Evolutionary conservation across 2,329 filamentous ascomycete genomes (phyloP).

Genomic region (Xylariales sp.): DNA sequence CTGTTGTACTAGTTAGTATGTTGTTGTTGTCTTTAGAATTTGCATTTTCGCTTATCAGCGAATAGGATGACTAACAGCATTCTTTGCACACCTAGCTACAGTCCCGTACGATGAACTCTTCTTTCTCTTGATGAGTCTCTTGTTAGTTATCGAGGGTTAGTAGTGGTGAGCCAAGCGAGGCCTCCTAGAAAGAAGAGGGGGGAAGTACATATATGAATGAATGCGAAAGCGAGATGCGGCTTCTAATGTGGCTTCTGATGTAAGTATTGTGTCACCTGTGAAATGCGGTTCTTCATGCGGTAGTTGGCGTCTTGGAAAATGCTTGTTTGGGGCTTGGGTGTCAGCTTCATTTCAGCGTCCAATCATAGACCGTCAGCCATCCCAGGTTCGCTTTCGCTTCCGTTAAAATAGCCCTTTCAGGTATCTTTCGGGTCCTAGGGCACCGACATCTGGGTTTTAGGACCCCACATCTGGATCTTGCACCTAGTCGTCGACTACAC

Average conservation of each 20-base stretch:
- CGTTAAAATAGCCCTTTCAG: constrained; percentile 10
- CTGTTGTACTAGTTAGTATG: no score
- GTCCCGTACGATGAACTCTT: background rate
- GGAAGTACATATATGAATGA: background rate
- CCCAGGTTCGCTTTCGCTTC: constrained; percentile 30
- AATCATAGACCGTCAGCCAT: constrained; percentile 17
- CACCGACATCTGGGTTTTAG: constrained; percentile 3
- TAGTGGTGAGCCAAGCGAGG: constrained; percentile 3
- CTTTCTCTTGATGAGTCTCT: background rate
- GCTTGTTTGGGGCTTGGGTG: constrained; percentile 26
- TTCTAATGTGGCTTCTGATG: no score
- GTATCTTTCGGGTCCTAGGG: constrained; percentile 21
- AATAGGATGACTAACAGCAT: background rate
- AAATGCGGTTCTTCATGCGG: no score
- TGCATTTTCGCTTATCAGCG: no score
- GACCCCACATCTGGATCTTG: background rate
- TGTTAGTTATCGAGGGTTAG: background rate
- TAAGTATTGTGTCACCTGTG: no score
- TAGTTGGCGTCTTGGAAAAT: constrained; percentile 16
- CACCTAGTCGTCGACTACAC: constrained; percentile 5
- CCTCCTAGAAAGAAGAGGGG: constrained; percentile 13
- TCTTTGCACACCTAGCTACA: background rate
- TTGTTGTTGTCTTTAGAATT: no score
- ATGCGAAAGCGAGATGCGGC: constrained; percentile 18
- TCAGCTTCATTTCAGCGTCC: constrained; percentile 15